Conservation (phyloP, 2,329 filamentous ascomycete species). For the Beauveria asiatica region DNA sequence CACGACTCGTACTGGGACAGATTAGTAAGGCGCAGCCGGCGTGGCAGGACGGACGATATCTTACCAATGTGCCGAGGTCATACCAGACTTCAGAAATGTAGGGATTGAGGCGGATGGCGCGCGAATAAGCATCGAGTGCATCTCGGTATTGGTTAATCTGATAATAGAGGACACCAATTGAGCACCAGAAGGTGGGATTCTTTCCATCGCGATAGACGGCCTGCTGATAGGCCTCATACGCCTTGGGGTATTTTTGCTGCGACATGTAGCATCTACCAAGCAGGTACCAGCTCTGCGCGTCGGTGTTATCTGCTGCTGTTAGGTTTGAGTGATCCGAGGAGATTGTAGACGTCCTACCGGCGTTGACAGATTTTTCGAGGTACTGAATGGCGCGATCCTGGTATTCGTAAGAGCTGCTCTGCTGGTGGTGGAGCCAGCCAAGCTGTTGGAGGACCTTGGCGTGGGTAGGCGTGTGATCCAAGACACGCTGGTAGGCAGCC, state of each 20-base stretch:
- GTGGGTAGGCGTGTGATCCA: constrained; percentile 91
- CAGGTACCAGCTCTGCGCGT: constrained; percentile 98
- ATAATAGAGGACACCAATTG: constrained; percentile 96
- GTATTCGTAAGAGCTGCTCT: constrained; percentile 81
- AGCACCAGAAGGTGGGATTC: constrained; percentile 99
- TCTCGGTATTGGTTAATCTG: constrained; percentile 99
- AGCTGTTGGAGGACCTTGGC: constrained; percentile 97
- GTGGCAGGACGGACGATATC: constrained; percentile 27
- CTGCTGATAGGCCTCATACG: constrained; percentile 97
- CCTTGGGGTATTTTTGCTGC: constrained; percentile 96
- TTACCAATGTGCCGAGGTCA: constrained; percentile 87
- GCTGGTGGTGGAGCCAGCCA: constrained; percentile 95
- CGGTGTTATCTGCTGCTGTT: constrained; percentile 64
- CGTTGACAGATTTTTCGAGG: constrained; percentile 88
- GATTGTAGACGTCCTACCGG: constrained; percentile 50
- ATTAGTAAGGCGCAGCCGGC: constrained; percentile 21
- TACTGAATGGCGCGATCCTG: constrained; percentile 97
- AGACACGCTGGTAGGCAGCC: constrained; percentile 80
- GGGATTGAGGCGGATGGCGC: constrained; percentile 90
- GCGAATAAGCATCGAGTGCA: constrained; percentile 92
- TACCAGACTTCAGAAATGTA: constrained; percentile 99
- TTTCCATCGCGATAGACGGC: constrained; percentile 95
- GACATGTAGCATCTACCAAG: constrained; percentile 98
- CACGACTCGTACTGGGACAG: constrained; percentile 79
- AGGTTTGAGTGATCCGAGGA: constrained; percentile 14